Evolutionary conservation across 169 alveolate genomes (phyloP).

Genomic region (Plasmodium blacklocki): DNA sequence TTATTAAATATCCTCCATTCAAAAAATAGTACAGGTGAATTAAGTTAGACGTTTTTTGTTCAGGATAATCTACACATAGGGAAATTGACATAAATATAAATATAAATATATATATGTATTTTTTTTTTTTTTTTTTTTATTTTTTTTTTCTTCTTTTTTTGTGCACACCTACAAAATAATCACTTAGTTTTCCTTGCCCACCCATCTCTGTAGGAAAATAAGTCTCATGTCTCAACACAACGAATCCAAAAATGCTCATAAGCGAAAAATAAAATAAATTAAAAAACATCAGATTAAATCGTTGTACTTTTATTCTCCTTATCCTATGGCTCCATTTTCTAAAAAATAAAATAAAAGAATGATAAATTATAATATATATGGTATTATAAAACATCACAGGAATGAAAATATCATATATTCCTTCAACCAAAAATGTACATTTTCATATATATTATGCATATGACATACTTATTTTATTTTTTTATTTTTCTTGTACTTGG

Average conservation of each 20-base stretch:
- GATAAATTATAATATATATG: background rate
- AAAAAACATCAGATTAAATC: constrained; percentile 64
- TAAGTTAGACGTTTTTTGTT: constrained; percentile 78
- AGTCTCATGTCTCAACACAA: constrained; percentile 31
- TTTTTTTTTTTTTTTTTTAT: background rate
- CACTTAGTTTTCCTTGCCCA: constrained; percentile 49
- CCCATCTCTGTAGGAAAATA: constrained; percentile 61
- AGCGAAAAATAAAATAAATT: constrained; percentile 52
- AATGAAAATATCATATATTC: background rate
- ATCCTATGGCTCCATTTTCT: constrained; percentile 93
- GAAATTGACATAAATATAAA: background rate
- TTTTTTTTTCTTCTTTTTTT: background rate
- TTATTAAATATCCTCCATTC: constrained; percentile 80
- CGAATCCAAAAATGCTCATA: constrained; percentile 44
- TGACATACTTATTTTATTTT: too few species aligned
- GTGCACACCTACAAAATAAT: constrained; percentile 26
- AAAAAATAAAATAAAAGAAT: constrained; percentile 69
- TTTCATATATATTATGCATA: too few species aligned
- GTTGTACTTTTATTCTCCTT: constrained; percentile 90
- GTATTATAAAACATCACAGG: background rate
- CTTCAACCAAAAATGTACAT: too few species aligned
- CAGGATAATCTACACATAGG: constrained; percentile 76
- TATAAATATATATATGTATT: background rate
- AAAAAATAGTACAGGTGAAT: constrained; percentile 80
- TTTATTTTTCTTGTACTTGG: constrained; percentile 36